These are phyloP conservation scores for Dictyostelium intermedium DNA, from an alignment of 78 protist genomes.

Conservation along the genomic window DNA sequence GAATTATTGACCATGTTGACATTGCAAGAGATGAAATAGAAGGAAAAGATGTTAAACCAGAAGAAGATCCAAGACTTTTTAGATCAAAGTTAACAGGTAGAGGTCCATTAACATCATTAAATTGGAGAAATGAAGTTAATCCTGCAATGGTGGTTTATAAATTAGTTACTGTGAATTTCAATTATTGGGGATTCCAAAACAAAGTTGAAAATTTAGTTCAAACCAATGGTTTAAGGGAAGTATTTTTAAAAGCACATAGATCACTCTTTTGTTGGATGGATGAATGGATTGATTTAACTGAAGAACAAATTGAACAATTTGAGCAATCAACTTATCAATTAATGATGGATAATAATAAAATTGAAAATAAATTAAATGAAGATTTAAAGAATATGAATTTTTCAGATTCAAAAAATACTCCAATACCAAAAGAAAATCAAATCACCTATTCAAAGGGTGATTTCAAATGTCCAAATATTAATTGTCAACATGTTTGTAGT, in stretches of 20 bases:
- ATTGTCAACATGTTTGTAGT: neutral
- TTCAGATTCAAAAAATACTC: neutral
- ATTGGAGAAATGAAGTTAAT: slow-evolving; percentile 46
- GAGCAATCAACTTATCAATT: slow-evolving; percentile 39
- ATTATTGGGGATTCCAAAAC: slow-evolving; percentile 88
- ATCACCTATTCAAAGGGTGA: neutral
- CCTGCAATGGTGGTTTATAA: slow-evolving; percentile 88
- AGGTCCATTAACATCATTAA: slow-evolving; percentile 71
- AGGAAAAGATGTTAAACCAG: slow-evolving; percentile 69
- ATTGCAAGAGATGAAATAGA: slow-evolving; percentile 72
- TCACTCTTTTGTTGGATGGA: slow-evolving; percentile 90
- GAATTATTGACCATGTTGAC: slow-evolving; percentile 83
- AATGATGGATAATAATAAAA: neutral
- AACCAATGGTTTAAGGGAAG: slow-evolving; percentile 41
- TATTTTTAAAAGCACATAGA: slow-evolving; percentile 79
- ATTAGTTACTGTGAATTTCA: slow-evolving; percentile 80
- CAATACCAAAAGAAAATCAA: neutral
- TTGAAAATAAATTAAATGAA: neutral
- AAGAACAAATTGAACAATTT: slow-evolving; percentile 69
- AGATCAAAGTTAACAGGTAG: slow-evolving; percentile 81
- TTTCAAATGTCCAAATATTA: neutral
- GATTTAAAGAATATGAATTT: neutral
- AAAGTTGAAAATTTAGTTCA: slow-evolving; percentile 84
- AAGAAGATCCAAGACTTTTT: slow-evolving; percentile 84
- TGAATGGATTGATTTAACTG: slow-evolving; percentile 84